Evolutionary conservation across 2,329 filamentous ascomycete species (phyloP).

Genomic region (Cordyceps cicadae): DNA sequence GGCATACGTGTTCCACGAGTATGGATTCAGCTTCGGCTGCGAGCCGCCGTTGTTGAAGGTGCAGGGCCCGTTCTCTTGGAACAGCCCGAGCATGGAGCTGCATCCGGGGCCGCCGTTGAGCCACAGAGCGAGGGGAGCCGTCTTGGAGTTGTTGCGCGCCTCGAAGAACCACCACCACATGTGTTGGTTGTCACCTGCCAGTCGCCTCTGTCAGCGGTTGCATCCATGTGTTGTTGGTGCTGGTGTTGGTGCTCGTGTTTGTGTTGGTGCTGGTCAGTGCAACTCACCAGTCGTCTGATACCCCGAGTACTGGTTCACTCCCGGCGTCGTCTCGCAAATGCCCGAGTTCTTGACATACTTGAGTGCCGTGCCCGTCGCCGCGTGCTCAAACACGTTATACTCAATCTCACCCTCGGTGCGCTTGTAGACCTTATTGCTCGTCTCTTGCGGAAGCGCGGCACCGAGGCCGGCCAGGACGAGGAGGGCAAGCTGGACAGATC

Average conservation of each 20-base stretch:
- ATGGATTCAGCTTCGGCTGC: conserved; percentile 34
- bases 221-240: background rate
- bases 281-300: conserved; percentile 11
- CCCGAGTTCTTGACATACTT: conserved; percentile 41
- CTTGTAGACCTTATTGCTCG: conserved; percentile 14
- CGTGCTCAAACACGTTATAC: conserved; percentile 40
- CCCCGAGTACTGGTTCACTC: conserved; percentile 12
- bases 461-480: conserved; percentile 7
- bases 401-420: conserved; percentile 17
- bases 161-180: conserved; percentile 38
- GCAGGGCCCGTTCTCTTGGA: conserved; percentile 37
- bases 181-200: conserved; percentile 22
- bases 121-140: conserved; percentile 29
- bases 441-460: background rate
- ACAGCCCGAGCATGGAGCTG: conserved; percentile 31
- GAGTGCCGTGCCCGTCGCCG: conserved; percentile 34
- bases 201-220: background rate
- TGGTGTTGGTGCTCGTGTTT: conserved; percentile 18
- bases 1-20: conserved; percentile 33
- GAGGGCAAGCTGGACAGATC: background rate
- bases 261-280: conserved; percentile 18
- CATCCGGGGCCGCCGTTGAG: conserved; percentile 34
- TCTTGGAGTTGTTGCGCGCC: conserved; percentile 18
- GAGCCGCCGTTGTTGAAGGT: conserved; percentile 29
- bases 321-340: conserved; percentile 12